These are phyloP conservation scores for Aegilops longissima DNA, from an alignment of 176 grass and related monocot species.

Conservation along the genomic window DNA sequence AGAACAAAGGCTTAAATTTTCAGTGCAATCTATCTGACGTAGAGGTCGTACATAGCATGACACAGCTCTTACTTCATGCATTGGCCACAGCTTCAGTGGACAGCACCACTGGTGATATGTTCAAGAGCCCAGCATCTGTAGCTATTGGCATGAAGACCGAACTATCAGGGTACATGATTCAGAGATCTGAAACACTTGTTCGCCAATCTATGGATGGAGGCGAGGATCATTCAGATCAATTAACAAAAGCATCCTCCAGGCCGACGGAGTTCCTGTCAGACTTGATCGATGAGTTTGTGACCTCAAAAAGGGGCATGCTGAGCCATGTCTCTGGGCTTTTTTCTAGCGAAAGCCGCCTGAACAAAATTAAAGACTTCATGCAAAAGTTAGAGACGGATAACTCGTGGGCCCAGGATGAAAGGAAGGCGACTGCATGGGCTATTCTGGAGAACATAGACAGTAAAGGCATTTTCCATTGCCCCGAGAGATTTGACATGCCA, in stretches of 20 bases:
- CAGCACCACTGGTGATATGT: slow-evolving; percentile 73
- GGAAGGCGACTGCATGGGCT: slow-evolving; percentile 32
- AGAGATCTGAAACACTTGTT: slow-evolving; percentile 53
- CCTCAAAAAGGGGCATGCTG: slow-evolving; percentile 68
- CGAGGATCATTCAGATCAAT: slow-evolving; percentile 29
- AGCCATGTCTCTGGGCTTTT: slow-evolving; percentile 83
- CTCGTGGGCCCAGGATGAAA: slow-evolving; percentile 30
- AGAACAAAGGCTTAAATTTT: slow-evolving; percentile 28
- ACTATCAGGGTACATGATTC: slow-evolving; percentile 60
- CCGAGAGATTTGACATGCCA: slow-evolving; percentile 39
- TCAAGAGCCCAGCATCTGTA: slow-evolving; percentile 61
- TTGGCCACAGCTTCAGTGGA: slow-evolving; percentile 88
- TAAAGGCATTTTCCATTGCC: slow-evolving; percentile 53
- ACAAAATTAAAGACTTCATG: slow-evolving; percentile 69
- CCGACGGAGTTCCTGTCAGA: slow-evolving; percentile 58
- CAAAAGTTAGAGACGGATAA: slow-evolving; percentile 62
- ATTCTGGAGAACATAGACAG: slow-evolving; percentile 56
- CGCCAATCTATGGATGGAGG: slow-evolving; percentile 30
- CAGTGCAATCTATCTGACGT: slow-evolving; percentile 54
- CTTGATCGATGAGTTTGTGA: slow-evolving; percentile 58
- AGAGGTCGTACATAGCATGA: slow-evolving; percentile 47
- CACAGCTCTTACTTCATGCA: slow-evolving; percentile 53
- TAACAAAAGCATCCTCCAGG: slow-evolving; percentile 43
- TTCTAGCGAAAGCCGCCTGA: slow-evolving; percentile 65
- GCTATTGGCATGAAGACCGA: slow-evolving; percentile 52